Base-by-base conservation (phyloP, 352 stramenopile species). In the Pilasporangium apinafurcum region DNA sequence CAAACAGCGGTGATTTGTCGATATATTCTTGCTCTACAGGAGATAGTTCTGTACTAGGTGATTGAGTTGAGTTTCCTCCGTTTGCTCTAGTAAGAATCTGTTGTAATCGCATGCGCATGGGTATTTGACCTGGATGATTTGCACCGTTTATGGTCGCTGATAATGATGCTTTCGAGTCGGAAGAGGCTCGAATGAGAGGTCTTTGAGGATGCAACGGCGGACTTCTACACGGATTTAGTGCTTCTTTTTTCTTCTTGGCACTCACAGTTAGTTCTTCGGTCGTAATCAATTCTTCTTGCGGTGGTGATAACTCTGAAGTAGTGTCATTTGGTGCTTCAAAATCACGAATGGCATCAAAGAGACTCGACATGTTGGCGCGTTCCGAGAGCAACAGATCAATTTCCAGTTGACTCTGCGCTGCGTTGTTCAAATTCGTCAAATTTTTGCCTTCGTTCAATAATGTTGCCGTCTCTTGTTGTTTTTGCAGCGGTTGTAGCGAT, bases 321-420 rank as follows among this genome's bases (percentile, higher is more conserved):
- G 18, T 27, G 14, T 58, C 42, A 9, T 58, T 39, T 14, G 44
- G 69, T 1, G 65, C 68, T 24, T 86, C 69, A 20, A 87, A 87
- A 45, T 87, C 68, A 2, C 71, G 69, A 39, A 88, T 88, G 8
- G 75, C 72, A 25, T 88, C 75, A 28, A 88, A 71, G 31, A 87
- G 49, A 48, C 56, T 70, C 20, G 64, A 70, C 37, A 75, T 61
- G 43, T 84, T 84, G 8, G 59, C 65, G 24, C 65, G 59, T 30
- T 88, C 75, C 5, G 72, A 83, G 21, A 88, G 44, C 36, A 88
- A 37, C 33, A 88, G 48, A 20, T 81, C 68, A 30, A 81, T 51
- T 26, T 77, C 65, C 2, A 56, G 38, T 2, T 46, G 31, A 2
- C 28, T 52, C 28, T 60, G 46, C 10, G n/a, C 25, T 6, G 12